phyloP scores from a whole-genome alignment of 768 basidiomycete genomes.

The Cystobasidium ongulense region DNA sequence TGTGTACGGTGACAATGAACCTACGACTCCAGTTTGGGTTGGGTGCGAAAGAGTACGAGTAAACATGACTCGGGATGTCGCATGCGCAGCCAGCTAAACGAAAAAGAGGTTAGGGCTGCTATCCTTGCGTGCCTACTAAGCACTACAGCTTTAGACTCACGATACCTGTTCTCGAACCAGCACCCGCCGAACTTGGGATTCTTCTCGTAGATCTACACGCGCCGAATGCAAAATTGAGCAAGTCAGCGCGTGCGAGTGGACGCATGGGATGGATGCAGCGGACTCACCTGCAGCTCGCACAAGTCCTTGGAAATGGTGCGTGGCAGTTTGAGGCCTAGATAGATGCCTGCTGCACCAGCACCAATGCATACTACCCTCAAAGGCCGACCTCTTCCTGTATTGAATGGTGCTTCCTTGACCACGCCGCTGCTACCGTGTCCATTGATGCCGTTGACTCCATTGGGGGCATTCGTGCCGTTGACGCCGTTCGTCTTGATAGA shows the following conservation, averaged over 20 bases:
- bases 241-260: too few species aligned
- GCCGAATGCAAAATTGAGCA: too few species aligned
- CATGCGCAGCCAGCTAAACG: neutral
- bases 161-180: slow-evolving; percentile 3
- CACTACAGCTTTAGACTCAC: neutral
- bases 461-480: neutral
- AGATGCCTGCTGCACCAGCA: neutral
- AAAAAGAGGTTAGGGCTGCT: neutral
- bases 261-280: too few species aligned
- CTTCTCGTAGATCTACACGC: slow-evolving; percentile 3
- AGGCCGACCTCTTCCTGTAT: neutral
- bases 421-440: neutral
- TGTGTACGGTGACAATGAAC: neutral
- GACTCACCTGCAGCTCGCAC: slow-evolving; percentile 6
- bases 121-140: neutral
- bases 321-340: neutral
- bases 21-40: slow-evolving; percentile 1
- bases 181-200: slow-evolving; percentile 2
- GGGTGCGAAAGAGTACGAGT: neutral
- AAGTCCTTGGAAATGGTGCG: neutral
- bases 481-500: neutral
- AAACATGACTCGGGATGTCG: slow-evolving; percentile 3
- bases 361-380: neutral
- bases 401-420: neutral
- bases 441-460: neutral